Evolutionary conservation across 257 asterid genomes (phyloP), one percentile per base, ranked within the genome.

Genomic region (Thymus quinquecostatus): DNA sequence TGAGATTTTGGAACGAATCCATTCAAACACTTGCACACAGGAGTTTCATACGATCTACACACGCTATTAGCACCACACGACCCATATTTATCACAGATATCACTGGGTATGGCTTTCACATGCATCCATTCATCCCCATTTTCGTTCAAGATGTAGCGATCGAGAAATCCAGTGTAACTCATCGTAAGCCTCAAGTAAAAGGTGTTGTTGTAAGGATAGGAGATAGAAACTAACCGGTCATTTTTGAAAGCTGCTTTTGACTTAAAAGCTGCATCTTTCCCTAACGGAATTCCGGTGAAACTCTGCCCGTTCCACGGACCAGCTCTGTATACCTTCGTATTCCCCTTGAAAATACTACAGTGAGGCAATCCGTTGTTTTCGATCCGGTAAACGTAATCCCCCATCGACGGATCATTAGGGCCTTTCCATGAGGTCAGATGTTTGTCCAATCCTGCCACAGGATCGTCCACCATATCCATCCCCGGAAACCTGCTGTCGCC

Each of bases 1-100:
- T 30, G 68, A 59, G 71, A 70, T 75, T 67, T 83, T 1, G 90
- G 90, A 54, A 27, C 44, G 76, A 66, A 81, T 0, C 90, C 86
- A 0, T 54, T 62, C 75, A 81, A 59, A 65, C 89, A 85, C 56
- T 73, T 67, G 38, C 87, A 82, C 3, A 53, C 73, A 6, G 69
- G 76, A 0, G 86, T 65, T 8, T 66, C 6, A 13, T 68, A 54
- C 7, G 60, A 69, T 6, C 40, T 59, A 66, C 87, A 85, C 3
- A 82, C 45, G 27, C 78, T 57, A 8, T 77, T 80, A 6, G 77
- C 65, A 40, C 88, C 86, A 68, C 91, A 86, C 12, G 12, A 66
- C 14, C 75, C 69, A 38, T 81, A 83, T 0, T 53, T 59, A 57
- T 82, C 86, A 38, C 90, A 86, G 10, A 58, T n/a, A 0, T 79